Base-by-base conservation (phyloP, 306 rosid genomes). In the Corylus heterophylla region DNA sequence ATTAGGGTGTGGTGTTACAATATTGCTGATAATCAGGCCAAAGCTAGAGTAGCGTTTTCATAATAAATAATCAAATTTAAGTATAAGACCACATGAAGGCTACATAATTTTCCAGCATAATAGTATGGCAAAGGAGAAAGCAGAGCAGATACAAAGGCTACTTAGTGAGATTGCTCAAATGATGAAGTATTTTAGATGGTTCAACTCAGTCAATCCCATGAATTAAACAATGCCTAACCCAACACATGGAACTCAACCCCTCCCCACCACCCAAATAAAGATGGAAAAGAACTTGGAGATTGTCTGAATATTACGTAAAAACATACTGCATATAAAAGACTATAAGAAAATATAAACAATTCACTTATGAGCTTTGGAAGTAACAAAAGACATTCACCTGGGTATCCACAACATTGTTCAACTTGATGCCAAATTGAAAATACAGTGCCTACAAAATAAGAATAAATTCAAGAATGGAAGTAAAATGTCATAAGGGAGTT, bases 391-490 rank as follows among this genome's bases (percentile, higher is more conserved):
- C 80, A 81, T 71, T 90, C 85, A 93, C 99, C 98, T 96, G 99
- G 63, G 99, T 96, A 91, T 96, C 99, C 74, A 96, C 84, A 81
- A 93, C 98, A 18, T 96, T 96, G 91, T 93, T 93, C 89, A 96
- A 85, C 93, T 93, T 93, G 94, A 96, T 91, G 87, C 91, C 99
- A 73, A 93, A 96, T 81, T 96, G 99, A 87, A 93, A 96, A 87
- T 85, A 91, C 88, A 96, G 78, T 74, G 99, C 98, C 99, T 96
- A 75, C 69, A 88, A 83, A 79, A 82, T 25, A 85, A 82, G 12
- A 74, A 77, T 12, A 73, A 75, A 67, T 49, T 75, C 80, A 48
- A 69, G 63, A 85, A 68, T 20, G 10, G 62, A 54, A 68, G 69
- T 54, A 63, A 62, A 49, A 31, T 49, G 54, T 44, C 73, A 52